A percentile compares a stretch with the other conserved stretches of the same genome.
Evolutionary conservation across 2,329 filamentous ascomycete species (phyloP).

Genomic region (Talaromyces sp.): DNA sequence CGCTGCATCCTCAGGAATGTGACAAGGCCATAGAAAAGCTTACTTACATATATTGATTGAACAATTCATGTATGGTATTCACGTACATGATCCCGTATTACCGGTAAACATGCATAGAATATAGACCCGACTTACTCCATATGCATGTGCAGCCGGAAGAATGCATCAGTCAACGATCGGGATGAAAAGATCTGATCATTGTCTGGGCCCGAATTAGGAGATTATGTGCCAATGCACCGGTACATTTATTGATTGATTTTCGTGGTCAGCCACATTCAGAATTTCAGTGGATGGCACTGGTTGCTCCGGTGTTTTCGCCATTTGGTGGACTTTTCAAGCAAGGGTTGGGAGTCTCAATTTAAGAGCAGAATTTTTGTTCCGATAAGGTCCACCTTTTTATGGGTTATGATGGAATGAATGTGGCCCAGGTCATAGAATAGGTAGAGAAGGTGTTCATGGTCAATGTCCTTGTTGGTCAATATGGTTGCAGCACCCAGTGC

Average conservation of each 20-base stretch:
- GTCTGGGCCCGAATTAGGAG: not conserved
- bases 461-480: not conserved
- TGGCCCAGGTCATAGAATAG: not conserved
- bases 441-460: not conserved
- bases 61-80: not conserved
- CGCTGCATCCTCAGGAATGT: conserved; percentile 16
- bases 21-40: conserved; percentile 13
- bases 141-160: not conserved
- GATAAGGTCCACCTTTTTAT: not conserved
- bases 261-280: not conserved
- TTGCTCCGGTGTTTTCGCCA: conserved; percentile 5
- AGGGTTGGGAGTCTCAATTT: not conserved
- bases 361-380: not conserved
- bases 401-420: not conserved
- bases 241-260: conserved; percentile 11
- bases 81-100: not conserved
- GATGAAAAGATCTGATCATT: not conserved
- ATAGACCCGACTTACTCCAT: not conserved
- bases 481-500: not conserved
- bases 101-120: not conserved
- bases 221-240: not conserved
- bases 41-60: conserved; percentile 10
- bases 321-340: conserved; percentile 1
- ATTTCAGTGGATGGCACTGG: not conserved
- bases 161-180: not conserved